Percentiles rank a stretch among this genome's conserved stretches.
These are phyloP conservation scores for Ophiocordyceps polyrhachis-furcata DNA, from an alignment of 2,329 filamentous ascomycete species.

Conservation along the genomic window DNA sequence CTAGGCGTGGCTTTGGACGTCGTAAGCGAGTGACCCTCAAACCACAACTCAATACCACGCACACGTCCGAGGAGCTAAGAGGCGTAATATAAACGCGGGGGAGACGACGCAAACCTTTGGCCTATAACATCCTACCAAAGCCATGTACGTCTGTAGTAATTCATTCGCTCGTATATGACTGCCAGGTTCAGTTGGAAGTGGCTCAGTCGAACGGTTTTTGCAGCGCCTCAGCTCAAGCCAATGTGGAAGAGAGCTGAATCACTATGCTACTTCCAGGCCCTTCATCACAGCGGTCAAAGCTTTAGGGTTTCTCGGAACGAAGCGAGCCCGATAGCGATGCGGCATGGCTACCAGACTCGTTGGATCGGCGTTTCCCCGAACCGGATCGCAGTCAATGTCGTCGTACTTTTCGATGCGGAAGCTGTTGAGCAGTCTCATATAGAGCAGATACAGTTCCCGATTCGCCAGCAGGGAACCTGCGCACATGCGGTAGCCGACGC, in stretches of 20 bases:
- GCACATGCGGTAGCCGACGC: conserved; percentile 50
- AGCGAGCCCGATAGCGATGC: conserved; percentile 34
- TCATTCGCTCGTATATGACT: no score
- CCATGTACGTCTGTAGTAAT: not conserved
- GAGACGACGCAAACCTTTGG: not conserved
- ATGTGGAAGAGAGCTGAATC: not conserved
- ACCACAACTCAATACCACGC: not conserved
- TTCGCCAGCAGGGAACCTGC: conserved; percentile 22
- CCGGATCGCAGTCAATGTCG: conserved; percentile 37
- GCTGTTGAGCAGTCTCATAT: conserved; percentile 40
- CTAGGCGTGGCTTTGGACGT: no score
- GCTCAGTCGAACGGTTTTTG: no score
- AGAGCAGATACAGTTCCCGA: conserved; percentile 44
- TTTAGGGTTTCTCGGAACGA: conserved; percentile 28
- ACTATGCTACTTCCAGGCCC: not conserved
- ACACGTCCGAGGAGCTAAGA: not conserved
- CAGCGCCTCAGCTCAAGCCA: no score
- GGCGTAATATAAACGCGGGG: not conserved
- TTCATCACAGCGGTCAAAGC: conserved; percentile 1
- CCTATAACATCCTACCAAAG: not conserved
- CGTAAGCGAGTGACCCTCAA: no score
- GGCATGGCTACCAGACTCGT: conserved; percentile 44
- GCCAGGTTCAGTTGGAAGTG: no score
- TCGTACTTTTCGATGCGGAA: conserved; percentile 38
- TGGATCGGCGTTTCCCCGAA: conserved; percentile 39